Conservation (phyloP, 2,329 filamentous ascomycete species). For the Endothia cerciana region DNA sequence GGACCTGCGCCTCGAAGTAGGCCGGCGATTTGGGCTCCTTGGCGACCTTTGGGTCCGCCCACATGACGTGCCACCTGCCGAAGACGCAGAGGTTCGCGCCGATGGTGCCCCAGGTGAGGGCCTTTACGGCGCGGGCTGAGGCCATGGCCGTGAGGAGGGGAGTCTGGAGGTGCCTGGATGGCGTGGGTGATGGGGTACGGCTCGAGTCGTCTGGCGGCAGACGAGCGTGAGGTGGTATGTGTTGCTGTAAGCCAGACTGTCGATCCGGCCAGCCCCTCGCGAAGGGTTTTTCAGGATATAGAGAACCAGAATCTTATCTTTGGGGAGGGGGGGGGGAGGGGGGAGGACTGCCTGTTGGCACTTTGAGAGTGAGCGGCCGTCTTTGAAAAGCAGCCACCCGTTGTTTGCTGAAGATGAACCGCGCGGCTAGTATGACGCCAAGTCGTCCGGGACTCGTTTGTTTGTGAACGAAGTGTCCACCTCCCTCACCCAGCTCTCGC, state of each 20-base stretch:
- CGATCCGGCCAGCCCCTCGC: no score
- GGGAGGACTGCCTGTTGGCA: no score
- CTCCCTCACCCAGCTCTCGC: no score
- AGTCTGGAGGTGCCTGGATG: neutral
- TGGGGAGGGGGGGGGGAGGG: no score
- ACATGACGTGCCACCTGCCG: constrained; percentile 11
- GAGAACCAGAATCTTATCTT: no score
- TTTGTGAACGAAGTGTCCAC: no score
- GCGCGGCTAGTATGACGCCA: neutral
- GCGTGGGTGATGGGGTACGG: neutral
- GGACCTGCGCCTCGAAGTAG: neutral
- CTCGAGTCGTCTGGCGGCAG: no score
- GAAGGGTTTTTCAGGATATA: no score
- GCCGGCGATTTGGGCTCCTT: neutral
- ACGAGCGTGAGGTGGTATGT: constrained; percentile 8
- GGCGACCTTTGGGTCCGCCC: neutral
- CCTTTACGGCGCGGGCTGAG: neutral
- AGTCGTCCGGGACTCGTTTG: no score
- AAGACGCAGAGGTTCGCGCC: constrained; percentile 26
- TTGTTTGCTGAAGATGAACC: no score
- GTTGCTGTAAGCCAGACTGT: neutral
- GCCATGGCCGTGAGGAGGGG: constrained; percentile 10
- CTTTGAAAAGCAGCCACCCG: no score
- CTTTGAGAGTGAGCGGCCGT: no score
- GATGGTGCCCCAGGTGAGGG: constrained; percentile 29